Conservation (phyloP, 768 basidiomycete genomes). For the Phaffia tasmanica region DNA sequence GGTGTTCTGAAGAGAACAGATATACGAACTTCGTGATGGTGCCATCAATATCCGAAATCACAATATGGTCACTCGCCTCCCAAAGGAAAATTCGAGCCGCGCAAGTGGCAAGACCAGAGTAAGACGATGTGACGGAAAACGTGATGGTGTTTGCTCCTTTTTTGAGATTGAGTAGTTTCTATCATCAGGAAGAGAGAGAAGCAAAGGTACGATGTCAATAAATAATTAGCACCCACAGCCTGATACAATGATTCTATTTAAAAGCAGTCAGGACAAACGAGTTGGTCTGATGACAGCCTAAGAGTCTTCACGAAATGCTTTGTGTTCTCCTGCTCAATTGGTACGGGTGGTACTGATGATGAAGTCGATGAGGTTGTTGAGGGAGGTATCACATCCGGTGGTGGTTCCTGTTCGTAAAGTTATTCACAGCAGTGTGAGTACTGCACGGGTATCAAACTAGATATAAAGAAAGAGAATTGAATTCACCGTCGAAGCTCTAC, state of each 20-base stretch:
- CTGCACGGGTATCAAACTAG: too few relatives aligned
- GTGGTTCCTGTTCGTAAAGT: constrained; percentile 1
- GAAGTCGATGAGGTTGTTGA: constrained; percentile 17
- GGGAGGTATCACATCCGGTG: background rate
- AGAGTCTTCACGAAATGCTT: constrained; percentile 82
- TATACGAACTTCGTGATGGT: constrained; percentile 84
- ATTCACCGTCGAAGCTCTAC: background rate
- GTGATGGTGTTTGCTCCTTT: constrained; percentile 83
- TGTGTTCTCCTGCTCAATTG: constrained; percentile 22
- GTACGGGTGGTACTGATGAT: constrained; percentile 1
- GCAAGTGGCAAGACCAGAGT: constrained; percentile 62
- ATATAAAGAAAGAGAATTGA: background rate
- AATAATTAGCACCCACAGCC: background rate
- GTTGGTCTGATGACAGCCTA: constrained; percentile 83
- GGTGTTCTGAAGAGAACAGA: background rate
- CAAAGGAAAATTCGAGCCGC: constrained; percentile 90
- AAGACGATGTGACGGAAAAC: constrained; percentile 75
- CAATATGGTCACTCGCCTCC: constrained; percentile 80
- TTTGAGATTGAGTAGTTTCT: constrained; percentile 78
- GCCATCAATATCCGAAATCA: constrained; percentile 96
- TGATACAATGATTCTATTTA: background rate
- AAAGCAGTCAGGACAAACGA: constrained; percentile 47
- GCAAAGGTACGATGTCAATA: background rate
- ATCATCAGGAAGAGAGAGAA: constrained; percentile 7
- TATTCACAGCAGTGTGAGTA: too few relatives aligned